Conservation (phyloP, 331 rosid genomes). For the Saraca asoca region DNA sequence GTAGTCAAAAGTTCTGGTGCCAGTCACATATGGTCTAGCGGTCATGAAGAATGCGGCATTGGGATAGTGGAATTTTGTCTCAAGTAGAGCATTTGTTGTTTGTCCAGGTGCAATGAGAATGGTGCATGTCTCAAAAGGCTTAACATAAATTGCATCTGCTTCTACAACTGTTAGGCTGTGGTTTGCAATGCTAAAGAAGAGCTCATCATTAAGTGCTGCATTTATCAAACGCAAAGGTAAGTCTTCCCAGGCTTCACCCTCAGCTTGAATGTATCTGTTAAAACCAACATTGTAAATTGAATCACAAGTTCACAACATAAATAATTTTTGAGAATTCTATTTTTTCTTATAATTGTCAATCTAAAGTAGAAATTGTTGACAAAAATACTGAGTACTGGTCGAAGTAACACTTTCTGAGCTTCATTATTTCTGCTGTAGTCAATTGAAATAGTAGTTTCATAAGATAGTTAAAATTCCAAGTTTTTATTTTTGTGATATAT, state of each 20-base stretch:
- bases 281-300: not conserved
- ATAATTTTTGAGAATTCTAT: too few relatives aligned
- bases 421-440: too few relatives aligned
- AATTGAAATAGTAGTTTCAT: not conserved
- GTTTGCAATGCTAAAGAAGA: constrained; percentile 47
- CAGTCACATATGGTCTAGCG: constrained; percentile 38
- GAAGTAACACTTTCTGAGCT: too few relatives aligned
- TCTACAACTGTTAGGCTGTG: constrained; percentile 40
- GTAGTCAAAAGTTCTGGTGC: constrained; percentile 28
- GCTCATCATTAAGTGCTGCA: constrained; percentile 41
- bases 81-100: constrained; percentile 42
- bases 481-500: not conserved
- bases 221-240: constrained; percentile 38
- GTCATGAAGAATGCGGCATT: constrained; percentile 31
- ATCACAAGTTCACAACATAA: not conserved
- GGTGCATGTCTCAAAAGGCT: constrained; percentile 37
- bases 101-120: constrained; percentile 44
- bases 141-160: constrained; percentile 44
- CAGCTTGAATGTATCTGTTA: constrained; percentile 40
- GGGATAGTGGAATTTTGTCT: constrained; percentile 22
- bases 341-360: too few relatives aligned
- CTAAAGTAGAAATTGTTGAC: too few relatives aligned
- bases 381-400: too few relatives aligned
- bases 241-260: constrained; percentile 36
- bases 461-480: not conserved